Evolutionary conservation across 192 early-diverging fungal species (phyloP), one percentile per base, ranked within the genome.

Genomic region (Coemansia sp.): DNA sequence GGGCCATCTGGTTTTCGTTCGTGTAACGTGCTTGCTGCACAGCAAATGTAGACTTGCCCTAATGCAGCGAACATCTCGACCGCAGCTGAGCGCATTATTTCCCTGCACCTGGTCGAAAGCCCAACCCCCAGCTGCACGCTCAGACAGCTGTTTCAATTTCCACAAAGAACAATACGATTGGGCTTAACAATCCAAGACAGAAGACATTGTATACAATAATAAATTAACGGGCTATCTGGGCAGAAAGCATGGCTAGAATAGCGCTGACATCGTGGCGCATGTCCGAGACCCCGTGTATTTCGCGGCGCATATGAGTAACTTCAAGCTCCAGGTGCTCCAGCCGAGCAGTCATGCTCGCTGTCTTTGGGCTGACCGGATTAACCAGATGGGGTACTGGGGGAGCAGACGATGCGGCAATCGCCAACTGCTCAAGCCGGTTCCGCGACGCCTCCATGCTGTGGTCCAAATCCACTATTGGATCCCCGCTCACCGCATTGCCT

Each of bases 261-360:
- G 36, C n/a, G 21, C 38, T 12, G 25, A 58, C 34, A 44, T 71
- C 69, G 40, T 34, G 60, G 11, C 57, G 74, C 68, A 76, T 64
- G 10, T 66, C 62, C 10, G 62, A 40, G 19, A 23, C 8, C 34
- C 25, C 20, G 56, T 40, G 19, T 19, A 58, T 20, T 15, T 58
- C 56, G 8, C 20, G 56, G 37, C 56, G 56, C 9, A 58, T 37
- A 12, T 22, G 12, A 22, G 56, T 17, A 10, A 58, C 20, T 22
- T 58, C 36, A 17, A 22, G 17, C 38, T 58, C 56, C 20, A 58
- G 10, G 37, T 21, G 19, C 10, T 12, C 19, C 20, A 58, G 36
- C 17, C 56, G 56, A 4, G 55, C 14, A 7, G 2, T 38, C 55
- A 21, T 17, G 34, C 55, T 36, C 8, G 14, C 34, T 57, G 55